Evolutionary conservation across 2,329 filamentous ascomycete genomes (phyloP).

Genomic region (Decorospora gaudefroyi): DNA sequence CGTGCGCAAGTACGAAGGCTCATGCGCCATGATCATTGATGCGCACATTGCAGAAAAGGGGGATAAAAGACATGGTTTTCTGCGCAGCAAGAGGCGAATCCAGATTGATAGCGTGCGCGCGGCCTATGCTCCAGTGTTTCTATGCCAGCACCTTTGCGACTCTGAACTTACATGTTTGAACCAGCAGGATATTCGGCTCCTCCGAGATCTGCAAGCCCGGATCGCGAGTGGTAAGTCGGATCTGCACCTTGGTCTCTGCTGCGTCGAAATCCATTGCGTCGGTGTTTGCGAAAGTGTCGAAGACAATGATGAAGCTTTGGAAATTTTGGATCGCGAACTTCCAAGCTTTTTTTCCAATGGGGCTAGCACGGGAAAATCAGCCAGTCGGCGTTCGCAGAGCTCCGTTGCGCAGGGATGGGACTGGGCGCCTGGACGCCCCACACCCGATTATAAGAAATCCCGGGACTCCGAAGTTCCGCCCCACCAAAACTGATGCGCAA

Average conservation of each 20-base stretch:
- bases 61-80: no score
- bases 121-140: no score
- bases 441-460: not conserved
- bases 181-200: conserved; percentile 39
- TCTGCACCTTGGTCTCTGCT: conserved; percentile 41
- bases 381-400: conserved; percentile 29
- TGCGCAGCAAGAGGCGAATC: not conserved
- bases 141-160: no score
- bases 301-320: conserved; percentile 25
- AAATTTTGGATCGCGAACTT: conserved; percentile 36
- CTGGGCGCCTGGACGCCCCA: no score
- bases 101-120: no score
- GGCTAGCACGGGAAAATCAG: conserved; percentile 33
- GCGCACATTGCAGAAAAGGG: no score
- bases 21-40: no score
- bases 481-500: no score
- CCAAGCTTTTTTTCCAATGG: conserved; percentile 32
- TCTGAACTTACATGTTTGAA: conserved; percentile 42
- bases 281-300: conserved; percentile 9
- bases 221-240: conserved; percentile 45
- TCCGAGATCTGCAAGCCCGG: conserved; percentile 40
- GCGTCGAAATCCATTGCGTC: conserved; percentile 33
- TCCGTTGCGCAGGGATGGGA: no score
- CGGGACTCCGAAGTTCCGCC: no score
- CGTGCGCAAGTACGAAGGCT: no score